A percentile compares a stretch with the other conserved stretches of the same genome.
These are phyloP conservation scores for Coniochaeta prunicola DNA, from an alignment of 2,329 filamentous ascomycete species.

Conservation along the genomic window DNA sequence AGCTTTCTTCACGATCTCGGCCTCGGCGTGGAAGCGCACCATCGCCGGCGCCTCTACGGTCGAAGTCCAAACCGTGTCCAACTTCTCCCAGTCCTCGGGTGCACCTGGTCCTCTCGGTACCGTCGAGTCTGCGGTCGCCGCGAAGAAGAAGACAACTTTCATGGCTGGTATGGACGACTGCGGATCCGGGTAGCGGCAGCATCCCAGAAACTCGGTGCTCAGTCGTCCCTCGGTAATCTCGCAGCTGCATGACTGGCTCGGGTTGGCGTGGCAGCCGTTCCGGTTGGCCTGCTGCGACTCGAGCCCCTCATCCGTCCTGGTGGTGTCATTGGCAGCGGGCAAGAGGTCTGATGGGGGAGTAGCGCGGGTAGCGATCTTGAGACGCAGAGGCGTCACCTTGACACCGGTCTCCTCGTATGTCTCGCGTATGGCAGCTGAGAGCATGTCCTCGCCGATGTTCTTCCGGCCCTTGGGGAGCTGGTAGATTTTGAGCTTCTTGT, in stretches of 20 bases:
- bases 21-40: slow-evolving; percentile 20
- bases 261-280: background rate
- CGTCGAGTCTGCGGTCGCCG: slow-evolving; percentile 23
- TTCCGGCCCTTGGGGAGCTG: slow-evolving; percentile 43
- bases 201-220: slow-evolving; percentile 28
- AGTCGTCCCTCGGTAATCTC: slow-evolving; percentile 19
- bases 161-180: slow-evolving; percentile 22
- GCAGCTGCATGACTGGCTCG: slow-evolving; percentile 3
- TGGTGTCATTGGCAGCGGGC: background rate
- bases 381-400: slow-evolving; percentile 25
- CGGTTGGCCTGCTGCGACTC: slow-evolving; percentile 1
- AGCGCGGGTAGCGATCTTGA: slow-evolving; percentile 35
- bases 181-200: slow-evolving; percentile 27
- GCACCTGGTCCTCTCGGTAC: slow-evolving; percentile 15
- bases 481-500: slow-evolving; percentile 32
- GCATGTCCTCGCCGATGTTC: slow-evolving; percentile 36
- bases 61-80: slow-evolving; percentile 16
- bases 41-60: slow-evolving; percentile 11
- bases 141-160: slow-evolving; percentile 34
- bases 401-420: slow-evolving; percentile 41
- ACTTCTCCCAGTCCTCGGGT: slow-evolving; percentile 23
- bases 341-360: slow-evolving; percentile 20
- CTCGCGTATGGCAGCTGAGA: slow-evolving; percentile 35
- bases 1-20: slow-evolving; percentile 13
- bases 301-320: background rate